Conservation (phyloP, 345 rosid species). For the Bruguiera sexangula region DNA sequence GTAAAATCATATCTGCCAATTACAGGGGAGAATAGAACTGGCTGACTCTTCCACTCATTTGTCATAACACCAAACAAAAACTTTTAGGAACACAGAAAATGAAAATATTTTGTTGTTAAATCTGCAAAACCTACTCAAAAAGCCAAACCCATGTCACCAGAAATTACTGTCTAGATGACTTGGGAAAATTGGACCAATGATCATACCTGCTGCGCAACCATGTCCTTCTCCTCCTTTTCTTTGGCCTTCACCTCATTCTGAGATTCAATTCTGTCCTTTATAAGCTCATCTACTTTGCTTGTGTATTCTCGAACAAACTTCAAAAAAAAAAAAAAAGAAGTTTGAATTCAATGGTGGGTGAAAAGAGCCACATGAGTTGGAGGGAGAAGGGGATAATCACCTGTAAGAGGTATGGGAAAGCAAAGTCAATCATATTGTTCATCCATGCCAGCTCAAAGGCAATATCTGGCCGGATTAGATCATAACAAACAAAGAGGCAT, state of each 20-base stretch:
- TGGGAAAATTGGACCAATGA: not conserved
- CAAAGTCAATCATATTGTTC: slow-evolving; percentile 82
- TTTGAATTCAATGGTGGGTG: not conserved
- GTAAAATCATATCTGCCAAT: too few relatives aligned
- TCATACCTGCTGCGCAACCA: slow-evolving; percentile 73
- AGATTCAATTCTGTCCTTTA: slow-evolving; percentile 68
- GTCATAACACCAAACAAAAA: too few relatives aligned
- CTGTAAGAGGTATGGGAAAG: slow-evolving; percentile 59
- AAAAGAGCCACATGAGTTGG: not conserved
- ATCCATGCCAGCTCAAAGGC: slow-evolving; percentile 89
- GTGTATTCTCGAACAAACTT: slow-evolving; percentile 74
- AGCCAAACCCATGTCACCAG: too few relatives aligned
- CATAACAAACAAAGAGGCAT: slow-evolving; percentile 90
- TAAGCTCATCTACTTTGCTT: slow-evolving; percentile 70
- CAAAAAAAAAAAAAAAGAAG: not conserved
- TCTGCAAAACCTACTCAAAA: too few relatives aligned
- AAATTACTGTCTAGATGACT: not conserved
- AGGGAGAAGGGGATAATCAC: slow-evolving; percentile 1
- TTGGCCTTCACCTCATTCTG: slow-evolving; percentile 58
- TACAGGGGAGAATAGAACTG: too few relatives aligned
- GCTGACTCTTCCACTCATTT: too few relatives aligned
- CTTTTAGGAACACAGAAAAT: too few relatives aligned
- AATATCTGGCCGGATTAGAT: slow-evolving; percentile 69
- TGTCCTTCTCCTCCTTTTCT: slow-evolving; percentile 71
- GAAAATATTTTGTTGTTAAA: too few relatives aligned